Evolutionary conservation across 2,329 filamentous ascomycete genomes (phyloP).

Genomic region (Trichoderma atrobrunneum): DNA sequence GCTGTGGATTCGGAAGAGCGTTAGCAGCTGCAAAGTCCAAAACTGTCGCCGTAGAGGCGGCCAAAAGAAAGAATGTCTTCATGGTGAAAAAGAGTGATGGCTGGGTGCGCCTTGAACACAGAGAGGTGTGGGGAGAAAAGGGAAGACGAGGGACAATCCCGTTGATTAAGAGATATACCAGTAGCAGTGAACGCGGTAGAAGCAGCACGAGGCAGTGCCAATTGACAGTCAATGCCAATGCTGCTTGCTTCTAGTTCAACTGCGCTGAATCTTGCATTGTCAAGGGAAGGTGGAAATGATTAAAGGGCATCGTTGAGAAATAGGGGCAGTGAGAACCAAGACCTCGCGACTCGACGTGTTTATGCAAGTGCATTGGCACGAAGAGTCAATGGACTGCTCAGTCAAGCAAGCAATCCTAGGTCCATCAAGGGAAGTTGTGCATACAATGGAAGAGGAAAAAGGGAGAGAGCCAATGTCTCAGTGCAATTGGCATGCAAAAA

Average conservation of each 20-base stretch:
- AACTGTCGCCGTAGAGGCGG: neutral
- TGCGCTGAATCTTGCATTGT: neutral
- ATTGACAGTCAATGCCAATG: neutral
- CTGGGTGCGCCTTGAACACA: neutral
- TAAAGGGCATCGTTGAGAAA: neutral
- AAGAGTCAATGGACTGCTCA: neutral
- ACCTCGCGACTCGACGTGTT: constrained; percentile 1
- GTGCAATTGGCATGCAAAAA: neutral
- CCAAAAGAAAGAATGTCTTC: constrained; percentile 12
- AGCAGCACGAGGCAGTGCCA: neutral
- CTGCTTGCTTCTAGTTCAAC: neutral
- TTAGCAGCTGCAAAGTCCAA: constrained; percentile 18
- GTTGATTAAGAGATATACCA: neutral
- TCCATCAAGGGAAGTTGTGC: neutral
- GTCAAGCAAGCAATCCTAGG: neutral
- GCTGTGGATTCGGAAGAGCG: constrained; percentile 18
- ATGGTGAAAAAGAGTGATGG: neutral
- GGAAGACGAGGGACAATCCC: neutral
- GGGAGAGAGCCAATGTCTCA: constrained; percentile 10
- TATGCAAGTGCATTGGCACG: neutral
- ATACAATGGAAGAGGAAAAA: neutral
- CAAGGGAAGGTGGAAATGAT: neutral
- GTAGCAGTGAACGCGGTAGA: neutral
- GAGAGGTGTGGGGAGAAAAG: neutral
- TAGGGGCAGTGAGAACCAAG: neutral